phyloP scores from a whole-genome alignment of 306 rosid genomes.

The Pyrus communis region DNA sequence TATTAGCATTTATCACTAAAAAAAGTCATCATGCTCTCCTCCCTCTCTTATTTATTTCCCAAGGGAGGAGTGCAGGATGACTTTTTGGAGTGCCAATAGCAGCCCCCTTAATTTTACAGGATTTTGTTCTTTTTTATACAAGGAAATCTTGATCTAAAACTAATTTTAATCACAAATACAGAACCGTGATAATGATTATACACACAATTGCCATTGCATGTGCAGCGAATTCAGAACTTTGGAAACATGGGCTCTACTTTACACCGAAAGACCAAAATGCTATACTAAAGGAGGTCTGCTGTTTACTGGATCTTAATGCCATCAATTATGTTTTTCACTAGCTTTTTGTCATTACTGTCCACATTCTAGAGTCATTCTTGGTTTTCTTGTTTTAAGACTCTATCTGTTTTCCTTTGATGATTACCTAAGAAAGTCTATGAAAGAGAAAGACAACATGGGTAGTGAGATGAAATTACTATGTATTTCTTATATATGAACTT shows the following conservation, averaged over 20 bases:
- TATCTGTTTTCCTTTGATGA: neutral
- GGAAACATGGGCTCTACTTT: constrained; percentile 73
- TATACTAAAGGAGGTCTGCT: constrained; percentile 61
- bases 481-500: constrained; percentile 1
- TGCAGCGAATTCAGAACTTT: constrained; percentile 62
- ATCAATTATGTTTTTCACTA: neutral
- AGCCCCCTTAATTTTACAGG: neutral
- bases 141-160: neutral
- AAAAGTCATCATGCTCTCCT: too few relatives aligned
- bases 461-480: neutral
- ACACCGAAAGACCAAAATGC: constrained; percentile 42
- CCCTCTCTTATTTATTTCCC: too few relatives aligned
- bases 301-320: neutral
- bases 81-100: too few relatives aligned
- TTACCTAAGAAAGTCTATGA: neutral
- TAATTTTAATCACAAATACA: neutral
- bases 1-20: too few relatives aligned
- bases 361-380: neutral
- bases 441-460: neutral
- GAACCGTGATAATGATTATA: neutral
- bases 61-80: too few relatives aligned
- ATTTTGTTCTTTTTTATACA: neutral
- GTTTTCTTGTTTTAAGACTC: neutral
- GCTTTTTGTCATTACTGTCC: neutral
- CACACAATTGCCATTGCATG: constrained; percentile 13